Evolutionary conservation across 495 filamentous ascomycete genomes (phyloP), one percentile per base, ranked within the genome.

Genomic region (Articulospora tetracladia): DNA sequence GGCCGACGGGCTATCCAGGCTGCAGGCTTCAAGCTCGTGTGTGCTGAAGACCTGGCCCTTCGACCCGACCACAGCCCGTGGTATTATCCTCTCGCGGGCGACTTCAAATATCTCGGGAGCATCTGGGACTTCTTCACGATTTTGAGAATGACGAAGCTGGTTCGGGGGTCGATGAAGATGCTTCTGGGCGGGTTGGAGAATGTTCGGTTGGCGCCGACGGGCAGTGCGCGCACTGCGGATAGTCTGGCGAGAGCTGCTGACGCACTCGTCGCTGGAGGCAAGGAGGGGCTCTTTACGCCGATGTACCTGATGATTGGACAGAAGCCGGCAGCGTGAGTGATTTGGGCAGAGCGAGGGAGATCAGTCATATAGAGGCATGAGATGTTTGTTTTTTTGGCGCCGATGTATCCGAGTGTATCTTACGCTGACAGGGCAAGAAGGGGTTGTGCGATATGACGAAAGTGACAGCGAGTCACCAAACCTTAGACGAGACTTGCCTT

Each of bases 301-400:
- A 98, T 98, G 93, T 97, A 97, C 78, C 77, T 98, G 72, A 97
- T 98, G 94, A 85, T 98, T 58, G 94, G 83, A 39, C 84, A 91
- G 75, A 98, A 98, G 79, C 90, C 93, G 24, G 34, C n/a, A n/a
- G n/a, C n/a, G n/a, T n/a, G n/a, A n/a, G n/a, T n/a, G n/a, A n/a
- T n/a, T n/a, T n/a, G n/a, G n/a, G n/a, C n/a, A n/a, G n/a, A n/a
- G n/a, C n/a, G n/a, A n/a, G n/a, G n/a, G n/a, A n/a, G n/a, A n/a
- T n/a, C n/a, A n/a, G n/a, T n/a, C n/a, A n/a, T n/a, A n/a, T n/a
- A n/a, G n/a, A n/a, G n/a, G n/a, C n/a, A n/a, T n/a, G n/a, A n/a
- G n/a, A n/a, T n/a, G n/a, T n/a, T n/a, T n/a, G n/a, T n/a, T n/a
- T n/a, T n/a, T n/a, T n/a, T n/a, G n/a, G n/a, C n/a, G n/a, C n/a